Percentiles rank a stretch among this genome's conserved stretches.
Conservation (phyloP, 2,329 filamentous ascomycete genomes). For the Epicoccum nigrum region DNA sequence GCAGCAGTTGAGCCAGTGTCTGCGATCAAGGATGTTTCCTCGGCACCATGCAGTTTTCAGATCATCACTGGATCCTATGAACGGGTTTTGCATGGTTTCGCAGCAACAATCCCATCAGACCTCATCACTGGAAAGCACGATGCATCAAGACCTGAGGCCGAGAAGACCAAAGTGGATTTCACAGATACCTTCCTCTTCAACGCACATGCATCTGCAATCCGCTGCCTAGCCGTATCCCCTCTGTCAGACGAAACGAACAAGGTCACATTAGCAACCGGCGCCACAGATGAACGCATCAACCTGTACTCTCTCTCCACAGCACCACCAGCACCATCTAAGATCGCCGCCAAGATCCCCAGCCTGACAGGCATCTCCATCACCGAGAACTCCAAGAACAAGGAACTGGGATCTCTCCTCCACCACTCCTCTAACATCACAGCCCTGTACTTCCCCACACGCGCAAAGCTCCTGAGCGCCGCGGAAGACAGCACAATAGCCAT, state of each 20-base stretch:
- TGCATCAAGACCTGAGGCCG: conserved; percentile 24
- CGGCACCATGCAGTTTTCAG: conserved; percentile 65
- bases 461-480: conserved; percentile 84
- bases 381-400: conserved; percentile 85
- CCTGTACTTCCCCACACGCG: conserved; percentile 80
- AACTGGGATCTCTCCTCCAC: conserved; percentile 85
- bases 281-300: conserved; percentile 93
- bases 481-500: conserved; percentile 94
- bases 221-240: conserved; percentile 80
- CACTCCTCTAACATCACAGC: conserved; percentile 82
- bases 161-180: conserved; percentile 63
- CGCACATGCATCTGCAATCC: conserved; percentile 87
- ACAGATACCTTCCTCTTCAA: conserved; percentile 95
- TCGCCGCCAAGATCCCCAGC: conserved; percentile 67
- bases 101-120: conserved; percentile 67
- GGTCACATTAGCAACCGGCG: conserved; percentile 86
- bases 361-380: conserved; percentile 75
- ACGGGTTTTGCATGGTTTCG: conserved; percentile 86
- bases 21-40: conserved; percentile 8
- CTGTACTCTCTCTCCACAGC: conserved; percentile 80
- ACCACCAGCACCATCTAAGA: conserved; percentile 61
- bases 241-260: conserved; percentile 76
- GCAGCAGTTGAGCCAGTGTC: conserved; percentile 20
- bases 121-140: conserved; percentile 38
- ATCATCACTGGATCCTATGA: conserved; percentile 95